Evolutionary conservation across 306 rosid species (phyloP), one percentile per base, ranked within the genome.

Genomic region (Malus orientalis): DNA sequence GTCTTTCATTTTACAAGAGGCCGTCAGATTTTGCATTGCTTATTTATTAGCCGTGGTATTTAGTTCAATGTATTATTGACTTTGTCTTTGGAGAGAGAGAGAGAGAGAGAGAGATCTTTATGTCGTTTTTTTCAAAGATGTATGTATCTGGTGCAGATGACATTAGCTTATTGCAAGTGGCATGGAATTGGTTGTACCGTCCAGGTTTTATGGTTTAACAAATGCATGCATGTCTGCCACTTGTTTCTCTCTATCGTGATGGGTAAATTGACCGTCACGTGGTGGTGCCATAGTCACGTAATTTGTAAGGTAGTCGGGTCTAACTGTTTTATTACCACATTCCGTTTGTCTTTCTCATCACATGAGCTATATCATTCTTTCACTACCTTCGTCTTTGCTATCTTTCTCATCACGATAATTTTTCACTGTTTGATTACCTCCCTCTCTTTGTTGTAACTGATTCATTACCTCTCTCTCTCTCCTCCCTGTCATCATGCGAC

Each of bases 151-250:
- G 66, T 9, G 19, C 8, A 27, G 3, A 5, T 14, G 66, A 61
- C 11, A 61, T 14, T 61, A 13, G 20, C 11, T 27, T 27, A 13
- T 16, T 27, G 38, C 11, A 61, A 11, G 66, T 27, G 66, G 36
- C 36, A 27, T 27, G 38, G 33, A 61, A 27, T 27, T 27, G 66
- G 66, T 27, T 3, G 14, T 30, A 15, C 20, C 42, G 20, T 30
- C 68, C 68, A 1, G 68, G 68, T 30, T 63, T 30, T 11, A 2
- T 25, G 32, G 15, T 64, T 25, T 25, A 27, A 14, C 30, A n/a
- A 5, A 45, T 53, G 55, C 9, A 53, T 63, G 80, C 73, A 23
- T 54, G 67, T 27, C 29, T 25, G 74, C 74, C 79, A 67, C n/a
- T 18, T 76, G 74, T 38, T 49, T 27, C 6, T 33, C 57, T 19